Conservation (phyloP, 805 yeast genomes). For the Candida parachauliodes region DNA sequence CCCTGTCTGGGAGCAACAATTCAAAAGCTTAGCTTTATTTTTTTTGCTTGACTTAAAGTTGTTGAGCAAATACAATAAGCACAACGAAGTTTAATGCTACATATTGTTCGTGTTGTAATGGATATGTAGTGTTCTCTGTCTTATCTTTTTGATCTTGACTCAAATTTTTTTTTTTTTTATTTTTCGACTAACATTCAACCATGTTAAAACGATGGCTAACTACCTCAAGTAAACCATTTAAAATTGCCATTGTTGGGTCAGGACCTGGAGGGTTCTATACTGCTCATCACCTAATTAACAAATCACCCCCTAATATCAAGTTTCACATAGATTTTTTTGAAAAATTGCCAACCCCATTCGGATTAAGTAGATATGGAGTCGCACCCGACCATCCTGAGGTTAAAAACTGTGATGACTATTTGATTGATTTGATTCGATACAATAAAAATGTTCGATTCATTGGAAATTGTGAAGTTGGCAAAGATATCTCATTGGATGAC, state of each 20-base stretch:
- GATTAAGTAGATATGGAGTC: conserved; percentile 90
- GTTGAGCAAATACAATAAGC: background rate
- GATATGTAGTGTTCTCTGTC: background rate
- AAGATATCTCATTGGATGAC: conserved; percentile 48
- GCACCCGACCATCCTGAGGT: conserved; percentile 99
- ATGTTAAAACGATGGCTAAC: conserved; percentile 7
- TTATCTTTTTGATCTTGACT: background rate
- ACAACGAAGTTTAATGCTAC: no score
- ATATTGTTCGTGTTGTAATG: background rate
- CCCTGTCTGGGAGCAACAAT: conserved; percentile 22
- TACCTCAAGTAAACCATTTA: conserved; percentile 10
- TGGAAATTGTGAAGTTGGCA: conserved; percentile 73
- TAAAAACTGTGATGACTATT: conserved; percentile 74
- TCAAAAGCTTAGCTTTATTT: no score
- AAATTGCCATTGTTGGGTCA: conserved; percentile 81
- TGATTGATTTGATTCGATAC: conserved; percentile 45
- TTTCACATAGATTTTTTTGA: conserved; percentile 68
- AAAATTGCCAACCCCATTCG: conserved; percentile 83
- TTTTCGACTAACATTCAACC: background rate
- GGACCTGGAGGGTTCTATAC: conserved; percentile 98
- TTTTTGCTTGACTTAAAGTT: background rate
- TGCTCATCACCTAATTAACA: conserved; percentile 64
- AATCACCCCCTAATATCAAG: conserved; percentile 27
- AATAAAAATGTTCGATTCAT: conserved; percentile 39
- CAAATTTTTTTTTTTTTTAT: background rate